Conservation (phyloP, 305 asterid genomes). For the Plantago coronopus region DNA sequence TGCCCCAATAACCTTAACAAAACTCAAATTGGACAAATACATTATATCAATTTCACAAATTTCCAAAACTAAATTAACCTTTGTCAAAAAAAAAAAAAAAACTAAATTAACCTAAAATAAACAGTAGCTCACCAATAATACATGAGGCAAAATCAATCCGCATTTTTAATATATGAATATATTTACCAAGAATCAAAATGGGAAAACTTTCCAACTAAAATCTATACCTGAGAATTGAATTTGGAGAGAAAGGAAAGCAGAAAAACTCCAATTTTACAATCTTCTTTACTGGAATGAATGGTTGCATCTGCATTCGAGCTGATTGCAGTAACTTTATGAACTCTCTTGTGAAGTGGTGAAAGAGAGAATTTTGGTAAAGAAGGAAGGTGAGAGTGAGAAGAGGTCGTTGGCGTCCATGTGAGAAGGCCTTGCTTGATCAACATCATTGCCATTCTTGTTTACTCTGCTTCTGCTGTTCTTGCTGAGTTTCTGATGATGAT, state of each 20-base stretch:
- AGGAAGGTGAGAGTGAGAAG: conserved; percentile 25
- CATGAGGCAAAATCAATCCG: background rate
- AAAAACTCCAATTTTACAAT: background rate
- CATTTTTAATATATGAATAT: background rate
- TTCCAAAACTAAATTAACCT: no score
- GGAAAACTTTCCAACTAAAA: no score
- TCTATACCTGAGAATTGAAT: background rate
- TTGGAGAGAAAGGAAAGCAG: background rate
- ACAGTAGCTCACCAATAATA: no score
- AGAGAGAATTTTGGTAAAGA: conserved; percentile 2
- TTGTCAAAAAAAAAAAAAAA: no score
- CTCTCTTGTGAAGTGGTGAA: background rate
- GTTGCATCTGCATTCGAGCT: background rate
- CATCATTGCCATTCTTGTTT: conserved; percentile 33
- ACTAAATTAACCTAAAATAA: no score
- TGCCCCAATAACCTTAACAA: no score
- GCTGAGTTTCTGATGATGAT: no score
- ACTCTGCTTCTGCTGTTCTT: background rate
- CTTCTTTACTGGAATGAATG: background rate
- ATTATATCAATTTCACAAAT: no score
- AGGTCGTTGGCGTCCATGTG: conserved; percentile 25
- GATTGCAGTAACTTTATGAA: background rate
- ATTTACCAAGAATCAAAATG: background rate
- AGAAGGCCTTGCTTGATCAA: conserved; percentile 45
- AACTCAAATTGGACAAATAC: no score